These are phyloP conservation scores for Amanita muscaria DNA, from an alignment of 768 basidiomycete species.

Conservation along the genomic window DNA sequence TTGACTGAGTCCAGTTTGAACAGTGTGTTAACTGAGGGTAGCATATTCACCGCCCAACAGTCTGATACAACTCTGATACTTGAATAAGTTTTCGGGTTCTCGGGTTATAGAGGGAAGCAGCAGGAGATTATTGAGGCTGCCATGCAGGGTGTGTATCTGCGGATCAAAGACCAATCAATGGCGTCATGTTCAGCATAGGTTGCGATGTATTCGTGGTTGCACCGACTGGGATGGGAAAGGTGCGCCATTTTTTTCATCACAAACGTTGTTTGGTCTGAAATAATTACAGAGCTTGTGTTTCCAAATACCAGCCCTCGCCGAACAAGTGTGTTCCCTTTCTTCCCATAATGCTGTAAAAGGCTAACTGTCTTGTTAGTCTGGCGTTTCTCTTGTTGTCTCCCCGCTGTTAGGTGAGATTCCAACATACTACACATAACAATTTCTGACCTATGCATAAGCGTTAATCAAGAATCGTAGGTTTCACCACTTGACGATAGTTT, in stretches of 20 bases:
- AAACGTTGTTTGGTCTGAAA: neutral
- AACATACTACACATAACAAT: neutral
- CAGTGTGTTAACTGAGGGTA: neutral
- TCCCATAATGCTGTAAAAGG: neutral
- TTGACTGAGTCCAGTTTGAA: no score
- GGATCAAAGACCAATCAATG: neutral
- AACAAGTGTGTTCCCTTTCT: slow-evolving; percentile 29
- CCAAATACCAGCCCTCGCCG: slow-evolving; percentile 70
- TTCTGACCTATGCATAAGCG: slow-evolving; percentile 31
- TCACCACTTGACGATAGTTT: neutral
- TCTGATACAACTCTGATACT: neutral
- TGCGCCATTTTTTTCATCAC: slow-evolving; percentile 15
- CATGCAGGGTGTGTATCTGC: slow-evolving; percentile 36
- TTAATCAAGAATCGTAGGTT: slow-evolving; percentile 74
- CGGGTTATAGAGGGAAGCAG: slow-evolving; percentile 68
- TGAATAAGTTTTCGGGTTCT: slow-evolving; percentile 56
- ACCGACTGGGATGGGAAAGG: slow-evolving; percentile 89
- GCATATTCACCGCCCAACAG: neutral
- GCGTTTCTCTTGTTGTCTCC: slow-evolving; percentile 68
- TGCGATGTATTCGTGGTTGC: slow-evolving; percentile 72
- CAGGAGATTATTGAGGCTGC: slow-evolving; percentile 68
- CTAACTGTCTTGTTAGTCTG: slow-evolving; percentile 32
- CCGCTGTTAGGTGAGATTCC: slow-evolving; percentile 55
- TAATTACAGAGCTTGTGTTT: slow-evolving; percentile 66
- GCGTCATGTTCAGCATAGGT: slow-evolving; percentile 28